These are phyloP conservation scores for Vanrija sp. DNA, from an alignment of 1,284 basidiomycete genomes.

Conservation along the genomic window DNA sequence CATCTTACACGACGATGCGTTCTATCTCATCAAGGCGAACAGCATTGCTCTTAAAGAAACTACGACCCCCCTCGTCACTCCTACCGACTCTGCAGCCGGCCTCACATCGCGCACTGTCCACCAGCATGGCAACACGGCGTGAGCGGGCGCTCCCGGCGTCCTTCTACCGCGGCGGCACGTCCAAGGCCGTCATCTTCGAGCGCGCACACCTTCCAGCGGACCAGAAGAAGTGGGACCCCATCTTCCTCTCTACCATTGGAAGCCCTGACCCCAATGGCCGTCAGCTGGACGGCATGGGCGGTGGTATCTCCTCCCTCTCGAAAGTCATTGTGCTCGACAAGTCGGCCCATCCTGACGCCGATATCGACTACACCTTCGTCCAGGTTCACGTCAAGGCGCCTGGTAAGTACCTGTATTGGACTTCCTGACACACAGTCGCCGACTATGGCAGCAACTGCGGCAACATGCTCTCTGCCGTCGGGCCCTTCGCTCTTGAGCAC, in stretches of 20 bases:
- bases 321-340: conserved; percentile 70
- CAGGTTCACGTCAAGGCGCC: conserved; percentile 21
- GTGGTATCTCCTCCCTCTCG: conserved; percentile 71
- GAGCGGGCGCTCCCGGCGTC: conserved; percentile 5
- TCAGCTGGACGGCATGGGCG: conserved; percentile 70
- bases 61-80: neutral
- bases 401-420: conserved; percentile 3
- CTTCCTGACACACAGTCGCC: conserved; percentile 8
- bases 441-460: conserved; percentile 37
- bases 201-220: conserved; percentile 55
- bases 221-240: conserved; percentile 55
- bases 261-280: conserved; percentile 72
- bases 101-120: neutral
- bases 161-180: conserved; percentile 64
- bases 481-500: conserved; percentile 34
- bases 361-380: conserved; percentile 32
- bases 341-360: conserved; percentile 20
- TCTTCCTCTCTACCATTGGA: conserved; percentile 75
- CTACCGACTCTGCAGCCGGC: neutral
- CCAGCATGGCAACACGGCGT: neutral
- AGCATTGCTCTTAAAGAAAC: no score
- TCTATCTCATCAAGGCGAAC: no score
- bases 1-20: no score
- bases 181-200: conserved; percentile 69
- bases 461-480: conserved; percentile 32